A percentile compares a stretch with the other conserved stretches of the same genome.
Conservation (phyloP, 768 basidiomycete species). For the Trametes gibbosa region DNA sequence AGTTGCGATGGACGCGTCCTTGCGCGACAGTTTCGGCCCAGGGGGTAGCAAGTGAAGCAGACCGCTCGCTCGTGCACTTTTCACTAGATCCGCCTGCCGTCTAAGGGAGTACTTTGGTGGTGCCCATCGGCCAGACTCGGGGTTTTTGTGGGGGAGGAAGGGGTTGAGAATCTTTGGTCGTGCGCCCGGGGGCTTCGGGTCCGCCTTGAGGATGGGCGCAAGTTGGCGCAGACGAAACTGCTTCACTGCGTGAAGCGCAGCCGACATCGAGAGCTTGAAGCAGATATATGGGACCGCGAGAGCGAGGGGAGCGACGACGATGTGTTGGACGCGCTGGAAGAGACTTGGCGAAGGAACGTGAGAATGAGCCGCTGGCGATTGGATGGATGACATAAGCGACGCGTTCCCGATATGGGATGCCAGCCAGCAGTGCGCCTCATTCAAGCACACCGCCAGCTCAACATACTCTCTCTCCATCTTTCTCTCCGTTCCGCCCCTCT, state of each 20-base stretch:
- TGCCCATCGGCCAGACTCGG: slow-evolving; percentile 61
- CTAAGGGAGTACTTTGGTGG: slow-evolving; percentile 71
- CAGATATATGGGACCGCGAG: neutral
- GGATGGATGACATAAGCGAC: slow-evolving; percentile 4
- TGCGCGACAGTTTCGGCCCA: slow-evolving; percentile 51
- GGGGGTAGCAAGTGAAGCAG: slow-evolving; percentile 63
- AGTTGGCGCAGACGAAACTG: slow-evolving; percentile 49
- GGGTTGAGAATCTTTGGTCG: slow-evolving; percentile 47
- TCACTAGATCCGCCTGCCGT: slow-evolving; percentile 75
- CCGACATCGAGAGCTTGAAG: slow-evolving; percentile 12
- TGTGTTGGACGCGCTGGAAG: neutral
- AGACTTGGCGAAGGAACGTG: neutral
- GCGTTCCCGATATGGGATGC: slow-evolving; percentile 18
- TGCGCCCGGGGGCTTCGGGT: slow-evolving; percentile 12
- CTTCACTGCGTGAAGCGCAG: slow-evolving; percentile 36
- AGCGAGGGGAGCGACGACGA: neutral
- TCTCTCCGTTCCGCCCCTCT: neutral
- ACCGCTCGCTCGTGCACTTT: slow-evolving; percentile 57
- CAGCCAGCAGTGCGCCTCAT: slow-evolving; percentile 19
- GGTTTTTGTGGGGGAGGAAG: slow-evolving; percentile 63
- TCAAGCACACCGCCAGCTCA: slow-evolving; percentile 14
- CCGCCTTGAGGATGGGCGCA: slow-evolving; percentile 30
- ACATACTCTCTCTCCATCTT: slow-evolving; percentile 1
- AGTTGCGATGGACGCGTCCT: slow-evolving; percentile 25
- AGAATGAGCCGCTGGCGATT: neutral